Percentiles rank a stretch among this genome's conserved stretches.
These are phyloP conservation scores for Cladosporium colombiae DNA, from an alignment of 2,329 filamentous ascomycete genomes.

Conservation along the genomic window DNA sequence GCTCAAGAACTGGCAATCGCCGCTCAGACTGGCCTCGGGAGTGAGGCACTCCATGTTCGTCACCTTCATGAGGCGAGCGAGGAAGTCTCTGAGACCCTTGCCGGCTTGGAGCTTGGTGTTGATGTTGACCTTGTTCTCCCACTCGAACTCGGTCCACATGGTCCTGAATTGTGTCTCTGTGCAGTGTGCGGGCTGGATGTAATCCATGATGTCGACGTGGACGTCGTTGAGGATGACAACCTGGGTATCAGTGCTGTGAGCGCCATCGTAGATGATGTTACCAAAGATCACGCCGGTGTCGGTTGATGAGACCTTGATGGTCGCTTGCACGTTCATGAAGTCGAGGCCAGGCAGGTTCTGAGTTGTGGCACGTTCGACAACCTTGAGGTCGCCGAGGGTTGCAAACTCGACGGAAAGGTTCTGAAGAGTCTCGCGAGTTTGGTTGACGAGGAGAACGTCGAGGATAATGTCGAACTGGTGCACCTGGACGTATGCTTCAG, in stretches of 20 bases:
- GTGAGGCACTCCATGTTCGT: slow-evolving; percentile 99
- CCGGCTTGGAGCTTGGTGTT: slow-evolving; percentile 77
- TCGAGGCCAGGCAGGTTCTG: slow-evolving; percentile 94
- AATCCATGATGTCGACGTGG: slow-evolving; percentile 99
- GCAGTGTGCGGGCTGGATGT: slow-evolving; percentile 95
- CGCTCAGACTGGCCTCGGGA: slow-evolving; percentile 92
- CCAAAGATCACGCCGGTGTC: slow-evolving; percentile 99
- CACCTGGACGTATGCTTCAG: slow-evolving; percentile 98
- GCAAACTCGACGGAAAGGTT: slow-evolving; percentile 98
- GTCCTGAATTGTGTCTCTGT: slow-evolving; percentile 97
- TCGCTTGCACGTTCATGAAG: slow-evolving; percentile 97
- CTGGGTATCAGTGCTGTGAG: slow-evolving; percentile 87
- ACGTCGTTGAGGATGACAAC: slow-evolving; percentile 98
- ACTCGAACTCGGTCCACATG: slow-evolving; percentile 99
- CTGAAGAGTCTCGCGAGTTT: slow-evolving; percentile 93
- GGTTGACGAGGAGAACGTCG: slow-evolving; percentile 94
- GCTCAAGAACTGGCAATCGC: slow-evolving; percentile 96
- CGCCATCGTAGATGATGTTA: slow-evolving; percentile 95
- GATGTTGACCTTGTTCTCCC: slow-evolving; percentile 99
- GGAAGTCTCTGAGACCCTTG: slow-evolving; percentile 85
- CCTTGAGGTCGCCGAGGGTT: slow-evolving; percentile 96
- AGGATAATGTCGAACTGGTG: slow-evolving; percentile 98
- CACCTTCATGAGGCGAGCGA: slow-evolving; percentile 91
- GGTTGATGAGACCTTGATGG: slow-evolving; percentile 96
- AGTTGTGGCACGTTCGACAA: slow-evolving; percentile 92